A percentile compares a stretch with the other conserved stretches of the same genome.
These are phyloP conservation scores for Parafenestella ontariensis DNA, from an alignment of 2,329 filamentous ascomycete genomes.

Conservation along the genomic window DNA sequence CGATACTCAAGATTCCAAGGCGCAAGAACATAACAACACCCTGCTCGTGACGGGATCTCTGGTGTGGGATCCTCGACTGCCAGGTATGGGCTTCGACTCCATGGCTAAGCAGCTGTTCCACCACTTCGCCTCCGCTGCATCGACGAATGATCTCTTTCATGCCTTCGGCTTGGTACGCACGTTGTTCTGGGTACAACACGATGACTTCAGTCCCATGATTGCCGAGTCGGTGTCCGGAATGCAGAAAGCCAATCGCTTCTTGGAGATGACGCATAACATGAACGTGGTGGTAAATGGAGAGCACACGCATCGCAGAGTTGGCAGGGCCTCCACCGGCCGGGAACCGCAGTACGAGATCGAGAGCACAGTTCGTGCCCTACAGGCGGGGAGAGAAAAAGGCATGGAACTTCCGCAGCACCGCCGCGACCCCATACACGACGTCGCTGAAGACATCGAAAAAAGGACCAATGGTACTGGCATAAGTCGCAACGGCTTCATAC, in stretches of 20 bases:
- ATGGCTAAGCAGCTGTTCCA: conserved; percentile 65
- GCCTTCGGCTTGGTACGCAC: conserved; percentile 80
- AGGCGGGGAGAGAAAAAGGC: conserved; percentile 25
- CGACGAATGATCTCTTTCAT: conserved; percentile 69
- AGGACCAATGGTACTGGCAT: conserved; percentile 28
- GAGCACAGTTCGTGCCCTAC: conserved; percentile 32
- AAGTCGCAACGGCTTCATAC: conserved; percentile 10
- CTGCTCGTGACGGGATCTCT: conserved; percentile 64
- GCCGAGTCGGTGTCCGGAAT: conserved; percentile 64
- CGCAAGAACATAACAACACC: conserved; percentile 69
- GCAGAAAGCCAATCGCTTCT: conserved; percentile 64
- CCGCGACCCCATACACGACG: conserved; percentile 30
- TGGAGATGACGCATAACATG: conserved; percentile 67
- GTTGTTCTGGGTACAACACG: conserved; percentile 73
- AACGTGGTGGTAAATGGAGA: conserved; percentile 45
- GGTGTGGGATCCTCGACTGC: conserved; percentile 51
- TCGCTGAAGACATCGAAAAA: conserved; percentile 34
- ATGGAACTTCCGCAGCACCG: conserved; percentile 36
- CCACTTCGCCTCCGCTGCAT: conserved; percentile 67
- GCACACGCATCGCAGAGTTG: conserved; percentile 16
- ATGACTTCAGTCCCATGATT: conserved; percentile 66
- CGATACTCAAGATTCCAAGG: conserved; percentile 48
- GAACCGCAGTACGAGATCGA: conserved; percentile 41
- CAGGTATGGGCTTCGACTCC: conserved; percentile 60
- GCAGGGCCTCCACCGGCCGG: conserved; percentile 24